Base-by-base conservation (phyloP, 331 rosid species). In the Cydonia oblonga region DNA sequence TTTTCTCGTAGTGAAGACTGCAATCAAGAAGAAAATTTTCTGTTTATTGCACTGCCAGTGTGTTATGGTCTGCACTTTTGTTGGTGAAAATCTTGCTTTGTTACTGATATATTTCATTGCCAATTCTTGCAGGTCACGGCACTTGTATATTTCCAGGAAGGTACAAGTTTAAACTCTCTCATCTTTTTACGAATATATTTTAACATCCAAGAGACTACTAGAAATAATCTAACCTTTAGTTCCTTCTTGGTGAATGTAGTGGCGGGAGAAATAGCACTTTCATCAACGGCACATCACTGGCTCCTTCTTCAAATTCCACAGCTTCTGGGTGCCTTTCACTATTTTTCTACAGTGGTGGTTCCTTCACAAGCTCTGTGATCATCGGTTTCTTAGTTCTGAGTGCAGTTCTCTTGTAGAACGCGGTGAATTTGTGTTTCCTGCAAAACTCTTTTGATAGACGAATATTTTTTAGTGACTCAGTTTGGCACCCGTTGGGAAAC, bases 101-200 rank as follows among this genome's bases (percentile, higher is more conserved):
- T 73, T 29, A 53, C 84, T 83, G 60, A 85, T 67, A 65, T 70
- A 56, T 35, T 69, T 54, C 52, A 8, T 61, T 69, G 29, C 72
- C 10, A n/a, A 75, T 71, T 64, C 61, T 74, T 80, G 69, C 90
- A 90, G 98, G 96, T 76, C 96, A 90, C 26, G 88, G 93, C 44
- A 75, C 96, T 52, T 92, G 98, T 80, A 76, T 86, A 51, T 86
- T 90, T 81, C 96, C 93, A 0, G 98, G 98, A 81, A 92, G 98
- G 98, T 92, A 86, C 29, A 64, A 64, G 70, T 67, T 73, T 28
- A n/a, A 80, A 19, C 49, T 29, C 74, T 12, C 13, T 8, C n/a
- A 40, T 58, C 14, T 38, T 58, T 4, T 35, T 60, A 59, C 15
- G 6, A 60, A 19, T 29, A 22, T 26, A 38, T 12, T 46, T 44